Percentiles rank a stretch among this genome's conserved stretches.
Conservation (phyloP, 2,329 filamentous ascomycete species). For the Zarea fungicola region DNA sequence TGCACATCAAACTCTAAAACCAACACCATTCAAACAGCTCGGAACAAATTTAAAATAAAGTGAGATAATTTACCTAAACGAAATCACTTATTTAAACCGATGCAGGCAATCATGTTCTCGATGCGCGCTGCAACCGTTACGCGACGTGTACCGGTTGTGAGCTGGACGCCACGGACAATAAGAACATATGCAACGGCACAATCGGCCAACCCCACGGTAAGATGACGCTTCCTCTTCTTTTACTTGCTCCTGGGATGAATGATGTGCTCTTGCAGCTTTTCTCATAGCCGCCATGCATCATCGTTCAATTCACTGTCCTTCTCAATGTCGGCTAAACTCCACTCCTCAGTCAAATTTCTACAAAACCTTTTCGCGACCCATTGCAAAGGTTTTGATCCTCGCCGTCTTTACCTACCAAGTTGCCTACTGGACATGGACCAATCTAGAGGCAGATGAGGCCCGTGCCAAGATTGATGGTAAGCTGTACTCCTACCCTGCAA, state of each 20-base stretch:
- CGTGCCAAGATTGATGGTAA: conserved; percentile 53
- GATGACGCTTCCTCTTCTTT: background rate
- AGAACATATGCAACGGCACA: conserved; percentile 11
- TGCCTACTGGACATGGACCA: conserved; percentile 69
- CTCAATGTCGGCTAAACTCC: no score
- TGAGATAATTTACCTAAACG: no score
- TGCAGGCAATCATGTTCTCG: background rate
- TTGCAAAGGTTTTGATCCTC: conserved; percentile 68
- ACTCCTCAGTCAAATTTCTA: conserved; percentile 63
- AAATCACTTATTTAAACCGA: background rate
- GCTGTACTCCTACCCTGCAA: conserved; percentile 17
- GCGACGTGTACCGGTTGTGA: background rate
- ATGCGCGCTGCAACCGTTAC: background rate
- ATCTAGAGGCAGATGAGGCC: conserved; percentile 67
- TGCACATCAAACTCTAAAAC: no score
- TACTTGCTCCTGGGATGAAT: no score
- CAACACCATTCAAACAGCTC: no score
- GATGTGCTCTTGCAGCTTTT: background rate
- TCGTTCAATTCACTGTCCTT: no score
- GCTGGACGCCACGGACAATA: background rate
- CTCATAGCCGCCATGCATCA: no score
- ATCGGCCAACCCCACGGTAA: conserved; percentile 12
- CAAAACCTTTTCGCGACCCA: conserved; percentile 65
- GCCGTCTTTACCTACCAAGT: conserved; percentile 75
- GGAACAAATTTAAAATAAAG: no score